These are phyloP conservation scores for Ophiostoma fasciatum DNA, from an alignment of 2,329 filamentous ascomycete genomes.

Conservation along the genomic window DNA sequence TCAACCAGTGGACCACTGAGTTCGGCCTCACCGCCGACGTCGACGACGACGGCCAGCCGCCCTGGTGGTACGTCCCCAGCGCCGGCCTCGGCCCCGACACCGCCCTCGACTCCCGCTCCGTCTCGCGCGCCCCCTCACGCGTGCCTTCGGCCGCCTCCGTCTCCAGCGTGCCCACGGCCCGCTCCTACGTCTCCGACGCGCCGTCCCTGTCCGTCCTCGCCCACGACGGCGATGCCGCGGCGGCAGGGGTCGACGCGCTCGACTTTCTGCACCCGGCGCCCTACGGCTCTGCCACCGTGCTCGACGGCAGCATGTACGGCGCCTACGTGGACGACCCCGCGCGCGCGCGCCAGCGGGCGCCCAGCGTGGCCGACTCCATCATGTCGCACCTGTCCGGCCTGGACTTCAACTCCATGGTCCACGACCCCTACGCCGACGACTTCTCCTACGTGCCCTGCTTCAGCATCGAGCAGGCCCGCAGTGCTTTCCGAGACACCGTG, in stretches of 20 bases:
- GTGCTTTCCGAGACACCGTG: constrained; percentile 82
- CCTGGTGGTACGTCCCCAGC: constrained; percentile 17
- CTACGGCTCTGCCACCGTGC: constrained; percentile 36
- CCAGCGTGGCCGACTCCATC: constrained; percentile 67
- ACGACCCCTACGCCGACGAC: constrained; percentile 66
- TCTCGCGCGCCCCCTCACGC: constrained; percentile 29
- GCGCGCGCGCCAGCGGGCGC: constrained; percentile 47
- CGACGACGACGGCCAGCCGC: constrained; percentile 24
- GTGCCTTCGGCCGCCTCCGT: constrained; percentile 32
- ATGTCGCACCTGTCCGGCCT: constrained; percentile 55
- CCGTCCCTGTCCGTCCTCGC: constrained; percentile 14
- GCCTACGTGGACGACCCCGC: constrained; percentile 45
- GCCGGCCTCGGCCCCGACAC: constrained; percentile 3
- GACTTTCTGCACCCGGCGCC: constrained; percentile 35
- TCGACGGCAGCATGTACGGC: constrained; percentile 69
- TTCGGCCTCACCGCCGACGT: constrained; percentile 49
- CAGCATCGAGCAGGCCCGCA: constrained; percentile 67
- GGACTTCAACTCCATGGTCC: constrained; percentile 40
- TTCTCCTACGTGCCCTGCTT: constrained; percentile 89
- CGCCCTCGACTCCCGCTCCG: constrained; percentile 17
- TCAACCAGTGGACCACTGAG: constrained; percentile 73
- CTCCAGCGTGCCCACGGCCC: constrained; percentile 18
- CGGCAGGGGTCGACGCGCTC: constrained; percentile 36
- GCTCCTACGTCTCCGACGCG: constrained; percentile 21
- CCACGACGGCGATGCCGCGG: constrained; percentile 15